Evolutionary conservation across 2,329 filamentous ascomycete genomes (phyloP), one percentile per base, ranked within the genome.

Genomic region (Aspergillus persii): DNA sequence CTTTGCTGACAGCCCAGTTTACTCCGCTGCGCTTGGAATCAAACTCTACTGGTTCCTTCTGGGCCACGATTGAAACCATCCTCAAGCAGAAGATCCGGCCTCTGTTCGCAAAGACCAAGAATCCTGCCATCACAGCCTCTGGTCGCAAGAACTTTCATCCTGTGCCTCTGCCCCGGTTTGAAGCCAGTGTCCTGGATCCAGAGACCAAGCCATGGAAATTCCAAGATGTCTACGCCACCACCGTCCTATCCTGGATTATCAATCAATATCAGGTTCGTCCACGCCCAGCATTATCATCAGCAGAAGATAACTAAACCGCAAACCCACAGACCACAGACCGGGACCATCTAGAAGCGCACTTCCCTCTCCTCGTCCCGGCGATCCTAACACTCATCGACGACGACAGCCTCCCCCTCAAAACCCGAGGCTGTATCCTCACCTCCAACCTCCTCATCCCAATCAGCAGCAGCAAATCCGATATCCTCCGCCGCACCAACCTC

Each of bases 331-430:
- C 69, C 3, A 62, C 61, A 3, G 67, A 74, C 46, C 61, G 65
- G 33, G 46, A 53, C 12, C 59, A 67, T 44, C 66, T 80, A n/a
- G 78, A 80, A 65, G 61, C 66, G 15, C 77, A 80, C 26, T 78
- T 80, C 60, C 74, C 76, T 2, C 70, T 80, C n/a, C 71, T 80
- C 15, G 69, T 80, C 2, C 78, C 78, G 1, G 71, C 77, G 1
- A 72, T 79, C 18, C 67, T 80, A 33, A 71, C 76, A 39, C 66
- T 80, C 30, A 76, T 80, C 56, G 78, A 80, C 54, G 78, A 80
- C 57, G 71, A 72, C 11, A 72, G 64, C 36, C 53, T 73, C 3
- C 27, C 64, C 2, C 75, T 72, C 67, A 80, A 79, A 62, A 66
- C 69, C 2, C 66, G 64, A 7, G 79, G 79, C 29, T 80, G 76